Evolutionary conservation across 140 eudicot species (phyloP), one percentile per base, ranked within the genome.

Genomic region (Ambrosia hybrid): DNA sequence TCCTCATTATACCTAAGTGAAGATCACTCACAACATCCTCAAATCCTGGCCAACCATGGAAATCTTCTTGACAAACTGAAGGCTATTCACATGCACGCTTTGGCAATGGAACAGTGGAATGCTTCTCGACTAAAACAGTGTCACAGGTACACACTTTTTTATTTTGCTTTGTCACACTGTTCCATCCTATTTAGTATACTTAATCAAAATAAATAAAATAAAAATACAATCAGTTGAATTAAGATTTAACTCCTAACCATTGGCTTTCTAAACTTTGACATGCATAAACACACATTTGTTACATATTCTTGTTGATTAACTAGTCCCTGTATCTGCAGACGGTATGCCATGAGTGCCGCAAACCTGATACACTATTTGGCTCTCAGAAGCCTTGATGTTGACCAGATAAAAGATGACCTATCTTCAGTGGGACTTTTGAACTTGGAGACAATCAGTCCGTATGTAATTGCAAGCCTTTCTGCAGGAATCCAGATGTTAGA

Each of bases 81-180:
- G 78, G 90, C 91, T 33, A 72, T 88, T 80, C 90, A 78, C 55
- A 69, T 88, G 76, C 95, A 88, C 82, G 79, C 83, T 75, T 76
- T 88, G 52, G 95, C 95, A 36, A 80, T 85, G 90, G 91, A 88
- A 73, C 91, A 88, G 68, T 88, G 95, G 91, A 88, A 88, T 73
- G 57, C 85, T 76, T 80, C 89, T 39, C 82, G 74, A 17, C 76
- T 88, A 43, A 78, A 85, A 73, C 62, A 73, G 57, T 85, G 86
- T 80, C 86, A 85, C 74, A 65, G 80, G 91, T 88, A 75, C 13
- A 62, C 62, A 21, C 63, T 70, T 26, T 11, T 30, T 45, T 13
- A 46, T 60, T 60, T 72, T 49, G 37, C 62, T 34, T 5, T n/a
- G 34, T 72, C 17, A 56, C 12, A 53, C 51, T 15, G 30, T 51